phyloP scores from a whole-genome alignment of 2,329 filamentous ascomycete genomes.

The Colletotrichum sp. region DNA sequence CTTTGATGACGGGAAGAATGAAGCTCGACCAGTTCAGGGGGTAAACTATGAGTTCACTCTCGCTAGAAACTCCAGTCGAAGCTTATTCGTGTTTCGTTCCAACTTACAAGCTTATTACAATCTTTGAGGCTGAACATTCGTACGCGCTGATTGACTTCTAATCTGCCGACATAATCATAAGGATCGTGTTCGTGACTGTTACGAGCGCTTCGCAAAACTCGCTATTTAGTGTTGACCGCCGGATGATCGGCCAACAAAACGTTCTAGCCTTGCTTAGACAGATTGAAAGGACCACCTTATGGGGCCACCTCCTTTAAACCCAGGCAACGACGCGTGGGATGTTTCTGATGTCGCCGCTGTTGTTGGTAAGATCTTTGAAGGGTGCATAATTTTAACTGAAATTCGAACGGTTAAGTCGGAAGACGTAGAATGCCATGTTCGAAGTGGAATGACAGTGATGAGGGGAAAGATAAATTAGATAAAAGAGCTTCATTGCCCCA shows the following conservation, averaged over 20 bases:
- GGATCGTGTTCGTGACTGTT: not conserved
- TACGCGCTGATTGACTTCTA: accelerated
- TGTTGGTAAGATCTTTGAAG: not conserved
- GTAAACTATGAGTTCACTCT: not conserved
- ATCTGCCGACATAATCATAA: accelerated
- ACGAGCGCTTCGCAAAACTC: not conserved
- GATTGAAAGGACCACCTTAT: not conserved
- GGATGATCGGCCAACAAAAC: not conserved
- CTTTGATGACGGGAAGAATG: conserved; percentile 48
- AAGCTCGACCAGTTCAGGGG: conserved; percentile 39
- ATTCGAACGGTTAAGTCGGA: not conserved
- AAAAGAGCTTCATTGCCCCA: not conserved
- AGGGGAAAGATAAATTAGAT: accelerated
- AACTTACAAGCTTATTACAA: not conserved
- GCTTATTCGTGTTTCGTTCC: not conserved
- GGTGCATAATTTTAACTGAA: not conserved
- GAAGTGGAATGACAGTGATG: not conserved
- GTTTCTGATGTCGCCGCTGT: not conserved
- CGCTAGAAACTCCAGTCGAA: not conserved
- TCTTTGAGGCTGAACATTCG: accelerated
- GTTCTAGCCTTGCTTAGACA: not conserved
- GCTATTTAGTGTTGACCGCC: not conserved
- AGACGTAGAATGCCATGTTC: not conserved
- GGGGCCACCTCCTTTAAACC: not conserved
- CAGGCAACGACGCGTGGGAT: not conserved